These are phyloP conservation scores for Cenchrus purpureus DNA, from an alignment of 176 grass and related monocot genomes.

Conservation along the genomic window DNA sequence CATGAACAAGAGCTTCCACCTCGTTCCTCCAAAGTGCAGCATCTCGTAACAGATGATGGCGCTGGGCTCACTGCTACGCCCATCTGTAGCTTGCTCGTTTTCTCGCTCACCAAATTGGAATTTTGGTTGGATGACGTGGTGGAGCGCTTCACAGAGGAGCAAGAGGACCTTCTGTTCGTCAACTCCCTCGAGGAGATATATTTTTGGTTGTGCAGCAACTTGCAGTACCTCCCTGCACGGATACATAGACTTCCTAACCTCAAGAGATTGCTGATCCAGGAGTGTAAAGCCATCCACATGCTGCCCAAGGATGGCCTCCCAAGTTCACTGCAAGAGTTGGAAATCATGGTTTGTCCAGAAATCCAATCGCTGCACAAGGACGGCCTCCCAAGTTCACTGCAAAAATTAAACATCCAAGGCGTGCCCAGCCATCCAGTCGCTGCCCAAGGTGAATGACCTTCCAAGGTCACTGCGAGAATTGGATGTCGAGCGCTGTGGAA, in stretches of 20 bases:
- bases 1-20: not conserved
- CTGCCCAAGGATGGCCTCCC: not conserved
- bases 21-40: not conserved
- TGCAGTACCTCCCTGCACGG: not conserved
- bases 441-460: not conserved
- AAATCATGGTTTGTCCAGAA: rapidly evolving
- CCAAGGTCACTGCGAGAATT: not conserved
- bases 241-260: not conserved
- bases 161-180: not conserved
- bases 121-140: not conserved
- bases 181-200: not conserved
- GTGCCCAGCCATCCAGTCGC: not conserved
- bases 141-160: not conserved
- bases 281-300: no score
- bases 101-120: not conserved
- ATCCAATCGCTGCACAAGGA: not conserved
- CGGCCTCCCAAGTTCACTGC: not conserved
- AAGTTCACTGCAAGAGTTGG: not conserved
- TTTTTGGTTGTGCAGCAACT: rapidly evolving
- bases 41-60: rapidly evolving
- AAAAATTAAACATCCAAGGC: rapidly evolving
- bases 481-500: rapidly evolving
- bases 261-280: rapidly evolving
- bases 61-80: not conserved
- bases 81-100: not conserved